Conservation (phyloP, 2,329 filamentous ascomycete genomes). For the Colletotrichum costaricense region DNA sequence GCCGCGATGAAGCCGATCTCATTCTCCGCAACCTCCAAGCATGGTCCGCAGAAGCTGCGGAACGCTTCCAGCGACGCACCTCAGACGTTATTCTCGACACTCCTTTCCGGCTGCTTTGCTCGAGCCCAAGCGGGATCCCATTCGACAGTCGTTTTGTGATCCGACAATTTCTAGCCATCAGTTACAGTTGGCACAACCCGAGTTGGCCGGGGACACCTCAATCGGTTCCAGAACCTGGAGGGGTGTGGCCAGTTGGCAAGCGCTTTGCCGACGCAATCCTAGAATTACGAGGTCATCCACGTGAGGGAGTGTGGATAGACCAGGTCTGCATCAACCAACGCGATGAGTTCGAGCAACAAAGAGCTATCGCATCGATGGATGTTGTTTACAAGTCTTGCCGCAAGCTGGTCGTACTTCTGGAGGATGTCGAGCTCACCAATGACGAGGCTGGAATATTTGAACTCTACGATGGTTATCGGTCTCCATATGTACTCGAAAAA, state of each 20-base stretch:
- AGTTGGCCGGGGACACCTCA: not conserved
- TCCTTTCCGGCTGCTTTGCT: slow-evolving; percentile 13
- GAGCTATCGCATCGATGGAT: slow-evolving; percentile 20
- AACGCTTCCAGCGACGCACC: slow-evolving; percentile 3
- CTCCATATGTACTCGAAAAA: not conserved
- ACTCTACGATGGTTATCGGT: not conserved
- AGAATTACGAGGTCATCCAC: not conserved
- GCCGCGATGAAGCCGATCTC: not conserved
- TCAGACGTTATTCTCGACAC: slow-evolving; percentile 12
- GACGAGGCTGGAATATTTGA: not conserved
- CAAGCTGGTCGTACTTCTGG: slow-evolving; percentile 11
- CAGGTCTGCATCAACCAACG: slow-evolving; percentile 54
- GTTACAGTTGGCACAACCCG: slow-evolving; percentile 22
- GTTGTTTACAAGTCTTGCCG: slow-evolving; percentile 20
- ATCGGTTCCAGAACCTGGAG: not conserved
- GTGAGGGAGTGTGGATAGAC: slow-evolving; percentile 47
- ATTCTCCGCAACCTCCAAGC: slow-evolving; percentile 4
- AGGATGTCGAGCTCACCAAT: slow-evolving; percentile 14
- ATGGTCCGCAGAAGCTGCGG: not conserved
- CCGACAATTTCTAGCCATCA: slow-evolving; percentile 12
- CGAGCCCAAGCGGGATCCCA: not conserved
- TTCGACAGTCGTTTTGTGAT: not conserved
- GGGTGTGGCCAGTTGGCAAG: slow-evolving; percentile 13
- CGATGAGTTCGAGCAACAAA: slow-evolving; percentile 44
- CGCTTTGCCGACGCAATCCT: slow-evolving; percentile 13